These are phyloP conservation scores for Lasiodiplodia gonubiensis DNA, from an alignment of 2,329 filamentous ascomycete genomes.

Conservation along the genomic window DNA sequence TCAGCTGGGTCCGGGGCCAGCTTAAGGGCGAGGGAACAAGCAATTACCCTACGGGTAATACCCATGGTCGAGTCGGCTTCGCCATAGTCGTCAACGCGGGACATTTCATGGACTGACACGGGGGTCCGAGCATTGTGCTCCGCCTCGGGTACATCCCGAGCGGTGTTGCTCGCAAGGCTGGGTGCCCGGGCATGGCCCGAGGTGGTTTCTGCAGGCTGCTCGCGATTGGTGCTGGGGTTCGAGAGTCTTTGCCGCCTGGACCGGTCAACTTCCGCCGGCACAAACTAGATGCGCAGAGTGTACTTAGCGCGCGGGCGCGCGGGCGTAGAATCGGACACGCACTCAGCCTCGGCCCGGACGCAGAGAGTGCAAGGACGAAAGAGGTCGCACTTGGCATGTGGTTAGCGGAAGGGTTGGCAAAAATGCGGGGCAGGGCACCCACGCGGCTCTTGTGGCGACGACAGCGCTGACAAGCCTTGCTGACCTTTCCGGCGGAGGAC, in stretches of 20 bases:
- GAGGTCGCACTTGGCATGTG: conserved; percentile 39
- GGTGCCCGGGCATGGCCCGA: background rate
- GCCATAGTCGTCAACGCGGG: conserved; percentile 31
- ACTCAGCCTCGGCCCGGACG: conserved; percentile 38
- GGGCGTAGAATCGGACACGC: conserved; percentile 27
- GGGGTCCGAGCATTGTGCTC: background rate
- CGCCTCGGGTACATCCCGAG: background rate
- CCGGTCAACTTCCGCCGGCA: background rate
- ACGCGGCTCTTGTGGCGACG: conserved; percentile 42
- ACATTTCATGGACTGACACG: background rate
- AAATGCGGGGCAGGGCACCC: conserved; percentile 21
- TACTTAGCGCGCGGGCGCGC: conserved; percentile 5
- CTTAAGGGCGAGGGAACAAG: background rate
- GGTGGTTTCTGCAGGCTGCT: background rate
- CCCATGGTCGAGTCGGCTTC: conserved; percentile 46
- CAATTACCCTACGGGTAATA: conserved; percentile 37
- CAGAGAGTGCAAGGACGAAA: conserved; percentile 45
- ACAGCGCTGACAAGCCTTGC: conserved; percentile 40
- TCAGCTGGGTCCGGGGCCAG: background rate
- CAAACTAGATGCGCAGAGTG: background rate
- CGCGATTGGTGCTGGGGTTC: background rate
- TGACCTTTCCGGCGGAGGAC: conserved; percentile 33
- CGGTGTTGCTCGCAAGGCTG: background rate
- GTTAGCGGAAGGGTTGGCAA: background rate
- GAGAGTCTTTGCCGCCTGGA: background rate